phyloP scores from a whole-genome alignment of 2,329 filamentous ascomycete species.

The Penicillium oxalicum region DNA sequence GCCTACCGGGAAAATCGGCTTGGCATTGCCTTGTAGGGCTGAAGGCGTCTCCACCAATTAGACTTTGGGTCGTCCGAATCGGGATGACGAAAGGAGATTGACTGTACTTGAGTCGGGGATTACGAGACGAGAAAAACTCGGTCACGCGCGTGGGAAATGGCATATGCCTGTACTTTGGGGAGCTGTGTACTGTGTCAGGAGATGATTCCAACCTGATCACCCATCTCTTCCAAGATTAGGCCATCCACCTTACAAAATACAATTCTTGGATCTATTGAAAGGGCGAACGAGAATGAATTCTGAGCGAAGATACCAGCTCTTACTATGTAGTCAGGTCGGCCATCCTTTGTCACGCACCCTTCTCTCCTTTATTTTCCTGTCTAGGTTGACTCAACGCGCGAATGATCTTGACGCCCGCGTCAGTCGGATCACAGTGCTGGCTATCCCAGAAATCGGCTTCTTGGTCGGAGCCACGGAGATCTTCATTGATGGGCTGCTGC shows the following conservation, averaged over 20 bases:
- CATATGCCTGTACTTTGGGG: too few species aligned
- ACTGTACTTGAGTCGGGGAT: neutral
- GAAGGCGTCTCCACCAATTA: slow-evolving; percentile 8
- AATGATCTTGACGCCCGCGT: slow-evolving; percentile 49
- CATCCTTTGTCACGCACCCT: slow-evolving; percentile 8
- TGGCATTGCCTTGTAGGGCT: slow-evolving; percentile 23
- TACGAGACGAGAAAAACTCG: too few species aligned
- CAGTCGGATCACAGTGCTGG: slow-evolving; percentile 47
- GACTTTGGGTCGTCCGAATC: neutral
- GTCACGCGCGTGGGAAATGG: too few species aligned
- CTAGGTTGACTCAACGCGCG: slow-evolving; percentile 33
- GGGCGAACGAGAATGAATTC: too few species aligned
- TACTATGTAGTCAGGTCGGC: too few species aligned
- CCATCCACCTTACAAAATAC: too few species aligned
- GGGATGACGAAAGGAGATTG: neutral
- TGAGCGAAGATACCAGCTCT: too few species aligned
- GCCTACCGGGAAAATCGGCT: slow-evolving; percentile 1
- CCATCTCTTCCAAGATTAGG: too few species aligned
- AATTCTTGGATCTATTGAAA: too few species aligned
- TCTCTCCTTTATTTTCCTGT: slow-evolving; percentile 7
- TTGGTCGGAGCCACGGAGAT: slow-evolving; percentile 30
- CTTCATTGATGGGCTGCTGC: slow-evolving; percentile 21
- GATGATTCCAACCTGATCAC: too few species aligned
- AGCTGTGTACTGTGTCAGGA: too few species aligned
- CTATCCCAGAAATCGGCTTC: slow-evolving; percentile 50